phyloP scores from a whole-genome alignment of 495 filamentous ascomycete species.

The Aspergillus funiculosus region DNA sequence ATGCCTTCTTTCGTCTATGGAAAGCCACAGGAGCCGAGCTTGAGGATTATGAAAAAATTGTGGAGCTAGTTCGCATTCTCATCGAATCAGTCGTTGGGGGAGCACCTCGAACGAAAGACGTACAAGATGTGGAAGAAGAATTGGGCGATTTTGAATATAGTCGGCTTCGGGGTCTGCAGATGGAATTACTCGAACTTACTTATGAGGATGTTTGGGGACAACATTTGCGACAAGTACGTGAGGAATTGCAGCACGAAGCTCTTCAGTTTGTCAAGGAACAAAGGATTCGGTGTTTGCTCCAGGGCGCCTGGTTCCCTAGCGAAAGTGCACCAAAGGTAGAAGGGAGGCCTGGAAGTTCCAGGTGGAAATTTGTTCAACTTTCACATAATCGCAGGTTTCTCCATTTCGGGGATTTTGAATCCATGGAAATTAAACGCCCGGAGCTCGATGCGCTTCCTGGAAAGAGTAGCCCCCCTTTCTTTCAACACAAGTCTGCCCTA shows the following conservation, averaged over 20 bases:
- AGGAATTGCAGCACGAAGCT: conserved; percentile 86
- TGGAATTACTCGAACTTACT: conserved; percentile 83
- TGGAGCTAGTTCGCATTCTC: conserved; percentile 84
- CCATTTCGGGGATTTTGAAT: conserved; percentile 84
- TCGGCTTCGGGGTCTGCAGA: conserved; percentile 79
- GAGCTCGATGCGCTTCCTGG: conserved; percentile 67
- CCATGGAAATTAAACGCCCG: conserved; percentile 57
- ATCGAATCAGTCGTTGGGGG: conserved; percentile 86
- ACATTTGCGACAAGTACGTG: conserved; percentile 84
- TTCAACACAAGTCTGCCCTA: neutral
- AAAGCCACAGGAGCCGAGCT: conserved; percentile 75
- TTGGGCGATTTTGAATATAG: conserved; percentile 73
- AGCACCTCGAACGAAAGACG: conserved; percentile 74
- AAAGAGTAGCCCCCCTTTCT: conserved; percentile 49
- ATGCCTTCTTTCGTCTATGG: conserved; percentile 89
- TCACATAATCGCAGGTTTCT: conserved; percentile 88
- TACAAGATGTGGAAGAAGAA: conserved; percentile 85
- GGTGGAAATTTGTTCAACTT: conserved; percentile 78
- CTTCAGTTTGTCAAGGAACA: conserved; percentile 96
- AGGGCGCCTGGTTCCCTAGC: conserved; percentile 86
- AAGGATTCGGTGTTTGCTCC: conserved; percentile 82
- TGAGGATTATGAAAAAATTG: conserved; percentile 87
- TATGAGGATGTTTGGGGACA: conserved; percentile 94
- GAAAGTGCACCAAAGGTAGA: conserved; percentile 36
- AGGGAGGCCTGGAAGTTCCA: conserved; percentile 34